Evolutionary conservation across 208 protist species (phyloP).

Genomic region (Leptomonas seymouri): DNA sequence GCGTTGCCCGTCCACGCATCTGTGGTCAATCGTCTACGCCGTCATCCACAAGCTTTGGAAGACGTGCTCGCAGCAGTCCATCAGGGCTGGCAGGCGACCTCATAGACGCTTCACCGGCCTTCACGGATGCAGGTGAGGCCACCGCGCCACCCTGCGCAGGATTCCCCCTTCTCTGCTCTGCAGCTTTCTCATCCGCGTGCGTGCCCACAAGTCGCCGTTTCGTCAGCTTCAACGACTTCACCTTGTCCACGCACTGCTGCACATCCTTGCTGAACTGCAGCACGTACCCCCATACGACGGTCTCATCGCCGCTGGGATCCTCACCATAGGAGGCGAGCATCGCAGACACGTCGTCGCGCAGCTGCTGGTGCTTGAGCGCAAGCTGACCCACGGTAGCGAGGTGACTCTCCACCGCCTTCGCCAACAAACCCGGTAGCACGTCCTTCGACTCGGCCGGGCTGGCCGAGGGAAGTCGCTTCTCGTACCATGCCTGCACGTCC

Average conservation of each 20-base stretch:
- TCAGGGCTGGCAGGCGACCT: background rate
- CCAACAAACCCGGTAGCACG: slow-evolving; percentile 44
- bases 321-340: slow-evolving; percentile 81
- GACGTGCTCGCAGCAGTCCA: slow-evolving; percentile 3
- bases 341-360: slow-evolving; percentile 64
- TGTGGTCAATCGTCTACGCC: slow-evolving; percentile 16
- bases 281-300: slow-evolving; percentile 60
- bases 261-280: slow-evolving; percentile 61
- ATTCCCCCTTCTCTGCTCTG: background rate
- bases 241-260: slow-evolving; percentile 37
- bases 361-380: slow-evolving; percentile 59
- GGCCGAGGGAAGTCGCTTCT: slow-evolving; percentile 37
- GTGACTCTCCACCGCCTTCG: slow-evolving; percentile 32
- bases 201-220: slow-evolving; percentile 26
- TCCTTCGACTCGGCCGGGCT: slow-evolving; percentile 35
- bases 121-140: background rate
- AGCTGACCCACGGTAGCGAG: slow-evolving; percentile 49
- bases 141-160: background rate
- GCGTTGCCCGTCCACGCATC: too few relatives aligned
- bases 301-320: slow-evolving; percentile 65
- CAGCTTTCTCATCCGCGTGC: background rate
- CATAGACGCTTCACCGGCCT: background rate
- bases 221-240: slow-evolving; percentile 28
- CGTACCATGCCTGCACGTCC: slow-evolving; percentile 39
- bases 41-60: slow-evolving; percentile 23